Base-by-base conservation (phyloP, 306 rosid species). In the Gillenia trifoliata region DNA sequence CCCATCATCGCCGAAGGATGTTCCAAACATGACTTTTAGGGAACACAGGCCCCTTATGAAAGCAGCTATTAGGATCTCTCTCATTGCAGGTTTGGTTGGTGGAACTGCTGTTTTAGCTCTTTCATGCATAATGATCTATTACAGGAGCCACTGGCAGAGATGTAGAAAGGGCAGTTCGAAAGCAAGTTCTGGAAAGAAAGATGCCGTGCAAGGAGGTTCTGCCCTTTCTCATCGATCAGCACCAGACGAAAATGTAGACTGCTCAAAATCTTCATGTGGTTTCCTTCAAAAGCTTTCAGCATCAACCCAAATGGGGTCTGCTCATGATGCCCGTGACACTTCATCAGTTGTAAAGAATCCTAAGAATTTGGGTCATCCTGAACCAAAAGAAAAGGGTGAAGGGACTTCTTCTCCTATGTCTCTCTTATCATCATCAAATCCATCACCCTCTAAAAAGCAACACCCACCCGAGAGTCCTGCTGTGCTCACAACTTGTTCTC, bases 361-460 rank as follows among this genome's bases (percentile, higher is more conserved):
- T 49, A 73, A 65, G 57, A 79, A 77, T 78, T 20, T 52, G 57
- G 68, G 74, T 36, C 78, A 45, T 76, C 68, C 74, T 33, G 91
- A 86, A 22, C 69, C 80, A 50, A 36, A 56, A 63, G 83, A 78
- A 74, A 64, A 38, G 34, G 91, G 79, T 71, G 87, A 88, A 66
- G 85, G 82, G 70, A 41, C 56, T 4, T 76, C 85, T 80, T 78
- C 92, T 50, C 86, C 89, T 40, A 75, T 83, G 82, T 85, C 92
- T 76, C 71, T 84, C 59, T 31, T 86, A 71, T 83, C 93, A 20
- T 76, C 90, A 77, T 86, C 90, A 7, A 82, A 80, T 70, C 93
- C 86, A 64, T 88, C 87, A 11, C 84, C 89, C 82, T 88, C 89
- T 63, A 86, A 82, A 65, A 86, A 85, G 69, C 85, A 75, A 47